phyloP scores from a whole-genome alignment of 495 filamentous ascomycete species.

The Tetracladium setigerum region DNA sequence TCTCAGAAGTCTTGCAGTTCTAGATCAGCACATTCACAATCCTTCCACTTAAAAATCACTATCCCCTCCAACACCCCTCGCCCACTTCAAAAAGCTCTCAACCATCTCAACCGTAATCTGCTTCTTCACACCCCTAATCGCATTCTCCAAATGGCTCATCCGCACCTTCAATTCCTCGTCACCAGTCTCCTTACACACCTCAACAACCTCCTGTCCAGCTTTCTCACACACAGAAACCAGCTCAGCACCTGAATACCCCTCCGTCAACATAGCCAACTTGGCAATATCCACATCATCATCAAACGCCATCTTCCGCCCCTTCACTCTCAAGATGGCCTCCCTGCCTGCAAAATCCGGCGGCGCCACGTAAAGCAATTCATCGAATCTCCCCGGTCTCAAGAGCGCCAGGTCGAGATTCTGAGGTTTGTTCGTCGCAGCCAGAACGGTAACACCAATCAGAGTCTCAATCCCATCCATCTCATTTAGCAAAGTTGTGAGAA shows the following conservation, averaged over 20 bases:
- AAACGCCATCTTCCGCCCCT: constrained; percentile 50
- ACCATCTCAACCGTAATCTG: constrained; percentile 63
- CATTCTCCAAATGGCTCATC: constrained; percentile 56
- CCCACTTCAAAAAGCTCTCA: constrained; percentile 60
- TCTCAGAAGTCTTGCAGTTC: too few relatives aligned
- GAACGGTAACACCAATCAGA: constrained; percentile 73
- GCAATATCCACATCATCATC: constrained; percentile 59
- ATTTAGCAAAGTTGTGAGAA: constrained; percentile 84
- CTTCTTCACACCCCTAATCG: constrained; percentile 52
- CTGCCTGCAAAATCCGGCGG: constrained; percentile 72
- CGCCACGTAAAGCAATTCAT: constrained; percentile 84
- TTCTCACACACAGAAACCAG: constrained; percentile 72
- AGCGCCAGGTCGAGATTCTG: constrained; percentile 82
- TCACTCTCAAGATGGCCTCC: constrained; percentile 67
- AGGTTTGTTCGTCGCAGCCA: constrained; percentile 93
- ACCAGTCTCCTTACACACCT: constrained; percentile 40
- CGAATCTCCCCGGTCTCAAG: constrained; percentile 80
- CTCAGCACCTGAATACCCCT: constrained; percentile 86
- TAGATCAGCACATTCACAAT: too few relatives aligned
- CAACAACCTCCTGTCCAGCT: constrained; percentile 52
- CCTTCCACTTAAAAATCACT: too few relatives aligned
- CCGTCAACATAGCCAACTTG: constrained; percentile 58
- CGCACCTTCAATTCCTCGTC: constrained; percentile 39
- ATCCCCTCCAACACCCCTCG: constrained; percentile 23
- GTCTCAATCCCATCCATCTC: constrained; percentile 96